Conservation (phyloP, 441 rosid genomes). For the Eruca vesicaria region DNA sequence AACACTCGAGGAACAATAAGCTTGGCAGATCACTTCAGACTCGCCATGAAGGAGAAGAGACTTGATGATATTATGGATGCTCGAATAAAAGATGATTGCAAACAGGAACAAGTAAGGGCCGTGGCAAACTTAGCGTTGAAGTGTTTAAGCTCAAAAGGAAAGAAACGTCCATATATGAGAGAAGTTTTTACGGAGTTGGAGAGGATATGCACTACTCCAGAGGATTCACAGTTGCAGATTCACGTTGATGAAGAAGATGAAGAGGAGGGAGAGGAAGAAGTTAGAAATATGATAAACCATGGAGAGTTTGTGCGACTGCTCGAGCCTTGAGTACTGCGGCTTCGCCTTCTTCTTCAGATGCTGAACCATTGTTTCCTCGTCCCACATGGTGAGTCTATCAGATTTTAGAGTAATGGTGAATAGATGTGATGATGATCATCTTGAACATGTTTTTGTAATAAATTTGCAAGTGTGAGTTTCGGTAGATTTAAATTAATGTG, state of each 20-base stretch:
- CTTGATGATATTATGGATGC: slow-evolving; percentile 22
- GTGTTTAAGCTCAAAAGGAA: slow-evolving; percentile 37
- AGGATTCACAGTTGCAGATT: not conserved
- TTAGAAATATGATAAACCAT: not conserved
- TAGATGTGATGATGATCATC: not conserved
- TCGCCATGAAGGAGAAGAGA: slow-evolving; percentile 13
- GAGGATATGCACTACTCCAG: slow-evolving; percentile 8
- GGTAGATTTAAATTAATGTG: not conserved
- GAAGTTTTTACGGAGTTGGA: not conserved
- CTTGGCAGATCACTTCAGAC: slow-evolving; percentile 21
- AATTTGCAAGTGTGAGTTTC: not conserved
- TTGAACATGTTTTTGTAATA: not conserved
- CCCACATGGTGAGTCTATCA: slow-evolving; percentile 1
- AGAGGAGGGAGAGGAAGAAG: not conserved
- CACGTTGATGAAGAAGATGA: not conserved
- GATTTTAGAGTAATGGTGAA: not conserved
- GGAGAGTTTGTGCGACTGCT: slow-evolving; percentile 3
- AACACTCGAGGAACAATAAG: not conserved
- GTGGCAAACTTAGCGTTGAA: slow-evolving; percentile 35
- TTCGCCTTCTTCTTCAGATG: too few relatives aligned
- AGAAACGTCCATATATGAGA: slow-evolving; percentile 38
- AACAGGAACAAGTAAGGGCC: slow-evolving; percentile 30
- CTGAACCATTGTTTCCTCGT: not conserved
- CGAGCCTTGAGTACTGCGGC: not conserved
- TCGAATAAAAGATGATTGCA: slow-evolving; percentile 15